Conservation (phyloP, 208 protist genomes). For the Acanthamoeba castellanii region DNA sequence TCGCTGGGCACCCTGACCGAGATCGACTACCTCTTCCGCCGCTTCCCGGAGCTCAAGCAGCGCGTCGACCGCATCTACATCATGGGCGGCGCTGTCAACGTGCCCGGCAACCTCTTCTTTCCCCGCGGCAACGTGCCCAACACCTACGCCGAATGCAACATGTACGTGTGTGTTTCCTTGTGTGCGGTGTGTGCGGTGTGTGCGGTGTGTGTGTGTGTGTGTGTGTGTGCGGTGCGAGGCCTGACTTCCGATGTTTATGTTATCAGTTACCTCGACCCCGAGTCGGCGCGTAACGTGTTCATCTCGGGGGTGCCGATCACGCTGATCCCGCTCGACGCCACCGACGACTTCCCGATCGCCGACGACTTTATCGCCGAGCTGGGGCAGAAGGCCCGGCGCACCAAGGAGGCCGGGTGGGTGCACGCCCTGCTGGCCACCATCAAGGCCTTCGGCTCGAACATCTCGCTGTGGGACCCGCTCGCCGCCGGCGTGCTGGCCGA, state of each 20-base stretch:
- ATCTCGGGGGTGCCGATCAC: slow-evolving; percentile 32
- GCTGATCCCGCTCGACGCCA: neutral
- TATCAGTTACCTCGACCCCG: neutral
- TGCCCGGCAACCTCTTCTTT: slow-evolving; percentile 30
- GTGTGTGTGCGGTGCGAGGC: neutral
- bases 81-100: slow-evolving; percentile 34
- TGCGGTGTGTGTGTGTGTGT: no score
- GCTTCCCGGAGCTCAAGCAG: neutral
- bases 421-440: neutral
- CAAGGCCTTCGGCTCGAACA: neutral
- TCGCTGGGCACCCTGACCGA: slow-evolving; percentile 23
- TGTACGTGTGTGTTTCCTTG: neutral
- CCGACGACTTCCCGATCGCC: slow-evolving; percentile 3
- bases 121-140: neutral
- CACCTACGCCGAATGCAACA: slow-evolving; percentile 27
- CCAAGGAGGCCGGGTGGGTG: slow-evolving; percentile 20
- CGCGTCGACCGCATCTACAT: slow-evolving; percentile 6
- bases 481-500: slow-evolving; percentile 1
- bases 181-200: no score
- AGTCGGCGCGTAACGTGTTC: neutral
- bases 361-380: neutral
- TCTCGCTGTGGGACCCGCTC: slow-evolving; percentile 34
- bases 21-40: slow-evolving; percentile 43
- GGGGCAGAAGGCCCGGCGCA: neutral
- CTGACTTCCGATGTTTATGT: neutral